A percentile compares a stretch with the other conserved stretches of the same genome.
These are phyloP conservation scores for Mycena floridula DNA, from an alignment of 768 basidiomycete species.

Conservation along the genomic window DNA sequence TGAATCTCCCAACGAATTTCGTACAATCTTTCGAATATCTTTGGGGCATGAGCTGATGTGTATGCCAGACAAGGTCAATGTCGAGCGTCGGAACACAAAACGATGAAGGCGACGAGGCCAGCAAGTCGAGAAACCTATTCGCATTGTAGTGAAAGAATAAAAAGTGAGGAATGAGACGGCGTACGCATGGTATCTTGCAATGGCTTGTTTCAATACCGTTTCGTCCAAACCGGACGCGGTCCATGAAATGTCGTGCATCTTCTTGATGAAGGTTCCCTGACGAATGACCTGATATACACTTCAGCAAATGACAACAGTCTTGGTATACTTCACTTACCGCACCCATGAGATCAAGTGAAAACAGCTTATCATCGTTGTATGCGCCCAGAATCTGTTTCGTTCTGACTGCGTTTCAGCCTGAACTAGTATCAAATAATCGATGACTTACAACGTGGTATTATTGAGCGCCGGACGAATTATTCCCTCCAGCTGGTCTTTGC, in stretches of 20 bases:
- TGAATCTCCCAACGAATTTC: conserved; percentile 1
- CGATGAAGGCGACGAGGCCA: neutral
- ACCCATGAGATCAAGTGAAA: conserved; percentile 3
- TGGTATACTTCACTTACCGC: neutral
- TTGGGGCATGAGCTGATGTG: too few species aligned
- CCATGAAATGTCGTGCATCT: conserved; percentile 4
- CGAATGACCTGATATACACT: neutral
- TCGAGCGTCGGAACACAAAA: neutral
- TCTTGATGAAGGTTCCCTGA: conserved; percentile 3
- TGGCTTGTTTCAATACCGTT: neutral
- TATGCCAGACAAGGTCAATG: too few species aligned
- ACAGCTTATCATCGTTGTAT: conserved; percentile 3
- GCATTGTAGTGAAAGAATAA: neutral
- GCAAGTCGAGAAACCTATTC: neutral
- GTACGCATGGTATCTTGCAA: conserved; percentile 7
- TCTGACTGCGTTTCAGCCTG: neutral
- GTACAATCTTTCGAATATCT: neutral
- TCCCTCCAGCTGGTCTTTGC: too few species aligned
- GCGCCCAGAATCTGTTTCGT: neutral
- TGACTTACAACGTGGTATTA: too few species aligned
- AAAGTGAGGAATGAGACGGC: neutral
- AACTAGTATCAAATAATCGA: too few species aligned
- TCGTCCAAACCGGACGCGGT: conserved; percentile 1
- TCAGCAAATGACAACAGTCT: neutral
- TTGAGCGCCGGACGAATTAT: too few species aligned